Percentiles rank a stretch among this genome's conserved stretches.
These are phyloP conservation scores for Pseudocercospora fuligena DNA, from an alignment of 2,329 filamentous ascomycete genomes.

Conservation along the genomic window DNA sequence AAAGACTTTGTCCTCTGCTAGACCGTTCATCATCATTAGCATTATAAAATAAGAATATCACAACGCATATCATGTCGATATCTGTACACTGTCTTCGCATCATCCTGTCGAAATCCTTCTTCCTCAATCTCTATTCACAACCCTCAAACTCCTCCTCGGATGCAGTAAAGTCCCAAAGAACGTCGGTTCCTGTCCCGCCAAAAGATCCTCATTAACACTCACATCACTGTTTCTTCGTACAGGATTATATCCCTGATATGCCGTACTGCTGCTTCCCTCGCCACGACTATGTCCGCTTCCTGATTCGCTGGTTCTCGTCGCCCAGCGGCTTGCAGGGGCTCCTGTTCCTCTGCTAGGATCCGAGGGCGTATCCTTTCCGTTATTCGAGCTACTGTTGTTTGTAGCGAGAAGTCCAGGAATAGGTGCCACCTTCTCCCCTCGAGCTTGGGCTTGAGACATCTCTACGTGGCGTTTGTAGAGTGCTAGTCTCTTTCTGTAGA, in stretches of 20 bases:
- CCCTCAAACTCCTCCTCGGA: conserved; percentile 59
- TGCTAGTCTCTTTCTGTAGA: conserved; percentile 72
- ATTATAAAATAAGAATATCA: not conserved
- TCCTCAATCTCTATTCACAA: conserved; percentile 31
- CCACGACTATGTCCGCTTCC: conserved; percentile 41
- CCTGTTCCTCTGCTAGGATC: conserved; percentile 20
- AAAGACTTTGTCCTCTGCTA: not conserved
- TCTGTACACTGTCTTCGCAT: not conserved
- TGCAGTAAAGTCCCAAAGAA: conserved; percentile 60
- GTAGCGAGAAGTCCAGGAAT: conserved; percentile 38
- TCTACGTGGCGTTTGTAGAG: conserved; percentile 74
- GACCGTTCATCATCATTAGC: not conserved
- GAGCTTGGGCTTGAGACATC: conserved; percentile 57
- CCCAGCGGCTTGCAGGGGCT: conserved; percentile 16
- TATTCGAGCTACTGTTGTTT: conserved; percentile 17
- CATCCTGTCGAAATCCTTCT: not conserved
- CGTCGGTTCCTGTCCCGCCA: conserved; percentile 68
- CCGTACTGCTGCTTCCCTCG: conserved; percentile 35
- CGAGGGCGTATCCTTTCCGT: conserved; percentile 22
- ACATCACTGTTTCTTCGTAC: conserved; percentile 48
- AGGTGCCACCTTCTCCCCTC: conserved; percentile 43
- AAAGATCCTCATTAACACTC: conserved; percentile 65
- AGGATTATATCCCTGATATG: conserved; percentile 33
- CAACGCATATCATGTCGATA: not conserved
- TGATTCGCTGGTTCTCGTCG: conserved; percentile 40